Evolutionary conservation across 805 yeast genomes (phyloP), one percentile per base, ranked within the genome.

Genomic region (Yarrowia sp.): DNA sequence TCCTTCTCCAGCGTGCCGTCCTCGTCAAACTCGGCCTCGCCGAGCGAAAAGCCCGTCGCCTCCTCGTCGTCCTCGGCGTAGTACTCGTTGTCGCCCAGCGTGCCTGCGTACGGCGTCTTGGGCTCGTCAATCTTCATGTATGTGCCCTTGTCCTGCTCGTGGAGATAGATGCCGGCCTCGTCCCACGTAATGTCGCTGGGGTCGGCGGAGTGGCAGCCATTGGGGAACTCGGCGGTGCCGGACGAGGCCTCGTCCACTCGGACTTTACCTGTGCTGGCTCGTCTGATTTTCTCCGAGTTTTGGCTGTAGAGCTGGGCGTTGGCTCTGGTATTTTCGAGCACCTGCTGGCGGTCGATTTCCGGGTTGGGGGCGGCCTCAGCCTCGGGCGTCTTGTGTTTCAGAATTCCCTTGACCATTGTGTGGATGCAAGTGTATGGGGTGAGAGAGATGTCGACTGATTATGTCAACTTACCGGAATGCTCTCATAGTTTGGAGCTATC

Each of bases 41-140:
- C 77, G 60, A 67, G 65, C 8, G 71, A 68, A 46, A 73, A 66
- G 47, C 66, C 32, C 78, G 77, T 64, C 74, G 69, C 9, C 77
- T 74, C 51, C 70, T 75, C 66, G 62, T 86, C 91, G 46, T 84
- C 84, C 68, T 87, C 93, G 5, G 81, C 83, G 68, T 91, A 96
- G 60, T 81, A 78, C 63, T 76, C 78, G 0, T 94, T 92, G 68
- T 87, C 85, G n/a, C 71, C 72, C 25, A 89, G 87, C 0, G 96
- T 96, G 10, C 94, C 96, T 71, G 89, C 96, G 69, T 87, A 92
- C 5, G 97, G 97, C 0, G 97, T 92, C 77, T 92, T 92, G 21
- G 97, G 97, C 72, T 92, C 97, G 70, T 90, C 96, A 44, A 92
- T 90, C 68, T 85, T 85, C 90, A 86, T 86, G 27, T 89, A 86